Conservation (phyloP, 192 early-diverging fungal species). For the Coemansia sp. region DNA sequence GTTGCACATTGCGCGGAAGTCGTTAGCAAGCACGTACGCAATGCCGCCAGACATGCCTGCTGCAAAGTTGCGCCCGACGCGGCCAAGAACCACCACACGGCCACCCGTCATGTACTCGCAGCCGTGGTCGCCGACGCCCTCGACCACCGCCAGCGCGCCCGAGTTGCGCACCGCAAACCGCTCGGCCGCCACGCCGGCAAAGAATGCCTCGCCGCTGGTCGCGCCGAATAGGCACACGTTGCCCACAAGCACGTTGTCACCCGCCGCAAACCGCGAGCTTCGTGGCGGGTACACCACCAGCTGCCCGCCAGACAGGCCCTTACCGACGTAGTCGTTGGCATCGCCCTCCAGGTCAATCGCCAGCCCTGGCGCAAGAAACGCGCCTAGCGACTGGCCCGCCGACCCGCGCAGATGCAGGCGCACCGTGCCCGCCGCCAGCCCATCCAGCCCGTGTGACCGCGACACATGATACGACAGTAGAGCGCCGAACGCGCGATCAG, state of each 20-base stretch:
- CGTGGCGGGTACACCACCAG: constrained; percentile 90
- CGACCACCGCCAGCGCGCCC: constrained; percentile 92
- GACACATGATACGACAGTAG: constrained; percentile 92
- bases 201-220: constrained; percentile 86
- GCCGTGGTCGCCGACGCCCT: constrained; percentile 97
- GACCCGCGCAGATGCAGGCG: constrained; percentile 84
- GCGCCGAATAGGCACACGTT: constrained; percentile 99
- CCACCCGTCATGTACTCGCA: constrained; percentile 99
- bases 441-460: constrained; percentile 69
- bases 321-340: constrained; percentile 98
- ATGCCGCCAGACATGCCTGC: constrained; percentile 99
- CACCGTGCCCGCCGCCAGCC: constrained; percentile 85
- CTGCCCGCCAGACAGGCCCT: constrained; percentile 93
- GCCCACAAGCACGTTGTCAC: constrained; percentile 91
- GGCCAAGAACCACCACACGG: constrained; percentile 83
- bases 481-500: constrained; percentile 92
- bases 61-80: constrained; percentile 94
- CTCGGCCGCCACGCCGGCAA: constrained; percentile 93
- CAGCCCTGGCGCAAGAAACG: constrained; percentile 89
- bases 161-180: constrained; percentile 98
- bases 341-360: constrained; percentile 94
- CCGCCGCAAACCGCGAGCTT: constrained; percentile 70
- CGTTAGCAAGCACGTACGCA: constrained; percentile 83
- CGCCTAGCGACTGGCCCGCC: constrained; percentile 95
- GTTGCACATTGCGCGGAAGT: constrained; percentile 76